Evolutionary conservation across 208 protist species (phyloP).

Genomic region (Trichomonas vaginalis): DNA sequence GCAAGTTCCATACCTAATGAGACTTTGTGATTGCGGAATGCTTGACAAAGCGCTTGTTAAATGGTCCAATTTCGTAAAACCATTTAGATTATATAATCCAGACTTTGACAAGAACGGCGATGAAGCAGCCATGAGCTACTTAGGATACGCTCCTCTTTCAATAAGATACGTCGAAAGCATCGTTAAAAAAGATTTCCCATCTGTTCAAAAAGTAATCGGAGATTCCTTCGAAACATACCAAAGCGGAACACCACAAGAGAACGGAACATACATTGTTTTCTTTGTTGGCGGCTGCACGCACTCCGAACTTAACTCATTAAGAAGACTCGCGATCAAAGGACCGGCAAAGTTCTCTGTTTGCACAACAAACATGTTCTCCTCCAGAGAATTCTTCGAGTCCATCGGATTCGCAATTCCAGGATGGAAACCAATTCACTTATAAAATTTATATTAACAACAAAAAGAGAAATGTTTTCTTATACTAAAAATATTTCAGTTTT

Average conservation of each 20-base stretch:
- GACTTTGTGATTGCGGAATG: background rate
- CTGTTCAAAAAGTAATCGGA: background rate
- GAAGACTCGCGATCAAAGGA: background rate
- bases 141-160: background rate
- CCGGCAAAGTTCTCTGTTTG: background rate
- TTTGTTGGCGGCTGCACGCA: conserved; percentile 1
- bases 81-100: background rate
- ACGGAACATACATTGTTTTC: background rate
- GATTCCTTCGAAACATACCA: background rate
- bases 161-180: background rate
- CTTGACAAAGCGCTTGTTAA: background rate
- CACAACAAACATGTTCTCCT: background rate
- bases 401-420: background rate
- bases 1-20: background rate
- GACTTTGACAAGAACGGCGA: background rate
- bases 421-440: background rate
- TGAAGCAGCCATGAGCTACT: background rate
- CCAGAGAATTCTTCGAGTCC: background rate
- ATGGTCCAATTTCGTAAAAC: background rate
- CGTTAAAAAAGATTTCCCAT: background rate
- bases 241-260: background rate
- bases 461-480: no score
- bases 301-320: background rate
- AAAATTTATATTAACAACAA: no score
- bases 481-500: no score